Evolutionary conservation across 306 rosid species (phyloP).

Genomic region (Trifolium repens): DNA sequence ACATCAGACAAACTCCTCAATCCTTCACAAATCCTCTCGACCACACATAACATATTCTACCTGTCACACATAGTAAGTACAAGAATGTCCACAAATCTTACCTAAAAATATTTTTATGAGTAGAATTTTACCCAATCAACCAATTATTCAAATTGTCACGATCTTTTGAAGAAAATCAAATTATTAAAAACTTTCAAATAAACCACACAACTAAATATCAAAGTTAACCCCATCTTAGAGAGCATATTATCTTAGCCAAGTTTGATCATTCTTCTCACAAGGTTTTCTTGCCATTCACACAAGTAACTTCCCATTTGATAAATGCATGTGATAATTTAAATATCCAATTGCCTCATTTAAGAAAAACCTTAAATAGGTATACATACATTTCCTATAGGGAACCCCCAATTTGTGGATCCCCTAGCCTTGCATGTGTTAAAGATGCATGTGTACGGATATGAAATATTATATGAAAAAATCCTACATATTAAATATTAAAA

Average conservation of each 20-base stretch:
- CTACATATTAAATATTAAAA: slow-evolving; percentile 62
- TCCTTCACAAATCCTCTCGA: no score
- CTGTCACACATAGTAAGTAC: no score
- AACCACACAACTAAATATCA: no score
- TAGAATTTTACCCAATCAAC: no score
- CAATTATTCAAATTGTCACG: no score
- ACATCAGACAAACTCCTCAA: no score
- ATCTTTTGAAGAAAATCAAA: no score
- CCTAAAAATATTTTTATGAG: no score
- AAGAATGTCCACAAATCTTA: no score
- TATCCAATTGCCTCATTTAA: background rate
- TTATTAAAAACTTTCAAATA: no score
- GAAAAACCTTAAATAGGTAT: slow-evolving; percentile 17
- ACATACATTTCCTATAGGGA: slow-evolving; percentile 38
- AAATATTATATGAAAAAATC: slow-evolving; percentile 54
- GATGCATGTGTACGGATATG: slow-evolving; percentile 77
- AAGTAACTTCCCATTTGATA: background rate
- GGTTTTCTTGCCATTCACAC: background rate
- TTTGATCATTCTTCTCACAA: background rate
- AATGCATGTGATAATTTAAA: background rate
- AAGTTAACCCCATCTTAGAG: no score
- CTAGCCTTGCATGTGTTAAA: slow-evolving; percentile 85
- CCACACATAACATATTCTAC: no score
- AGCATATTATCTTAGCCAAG: background rate
- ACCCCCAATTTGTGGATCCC: slow-evolving; percentile 76